Percentiles rank a stretch among this genome's conserved stretches.
Evolutionary conservation across 345 rosid genomes (phyloP).

Genomic region (Sonneratia alba): DNA sequence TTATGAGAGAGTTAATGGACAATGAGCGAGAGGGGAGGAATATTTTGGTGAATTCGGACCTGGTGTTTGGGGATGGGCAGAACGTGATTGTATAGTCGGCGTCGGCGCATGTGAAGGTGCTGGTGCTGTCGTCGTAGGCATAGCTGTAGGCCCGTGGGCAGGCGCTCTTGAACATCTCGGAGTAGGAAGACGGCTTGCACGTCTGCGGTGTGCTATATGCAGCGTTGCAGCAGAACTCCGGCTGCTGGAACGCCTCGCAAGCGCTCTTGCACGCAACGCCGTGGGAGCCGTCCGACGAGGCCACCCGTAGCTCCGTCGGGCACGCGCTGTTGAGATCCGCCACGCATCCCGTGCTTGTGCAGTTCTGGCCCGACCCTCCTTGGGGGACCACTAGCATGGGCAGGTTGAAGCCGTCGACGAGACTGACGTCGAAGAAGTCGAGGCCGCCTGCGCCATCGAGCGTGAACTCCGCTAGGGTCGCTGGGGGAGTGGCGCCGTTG

Average conservation of each 20-base stretch:
- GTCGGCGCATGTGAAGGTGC: constrained; percentile 85
- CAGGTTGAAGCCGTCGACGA: constrained; percentile 34
- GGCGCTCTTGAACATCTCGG: constrained; percentile 58
- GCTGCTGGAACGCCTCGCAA: constrained; percentile 71
- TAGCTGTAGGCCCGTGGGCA: constrained; percentile 94
- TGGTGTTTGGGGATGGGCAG: constrained; percentile 77
- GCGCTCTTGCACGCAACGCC: constrained; percentile 89
- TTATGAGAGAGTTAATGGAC: not conserved
- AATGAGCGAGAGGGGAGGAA: not conserved
- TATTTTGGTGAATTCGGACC: constrained; percentile 27
- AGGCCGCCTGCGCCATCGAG: constrained; percentile 18
- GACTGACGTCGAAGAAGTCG: constrained; percentile 32
- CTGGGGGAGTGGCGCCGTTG: constrained; percentile 71
- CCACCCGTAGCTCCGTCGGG: constrained; percentile 71
- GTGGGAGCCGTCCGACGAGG: constrained; percentile 22
- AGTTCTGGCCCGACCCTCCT: constrained; percentile 73
- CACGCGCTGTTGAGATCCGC: constrained; percentile 71
- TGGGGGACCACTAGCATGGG: constrained; percentile 25
- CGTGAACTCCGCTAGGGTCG: constrained; percentile 79
- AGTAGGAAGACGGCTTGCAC: constrained; percentile 72
- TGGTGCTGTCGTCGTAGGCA: constrained; percentile 79
- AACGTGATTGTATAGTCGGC: constrained; percentile 73
- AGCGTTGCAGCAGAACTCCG: constrained; percentile 82
- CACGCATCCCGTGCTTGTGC: constrained; percentile 64
- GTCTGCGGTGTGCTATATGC: constrained; percentile 54